These are phyloP conservation scores for Mycena capillaripes DNA, from an alignment of 768 basidiomycete genomes.

Conservation along the genomic window DNA sequence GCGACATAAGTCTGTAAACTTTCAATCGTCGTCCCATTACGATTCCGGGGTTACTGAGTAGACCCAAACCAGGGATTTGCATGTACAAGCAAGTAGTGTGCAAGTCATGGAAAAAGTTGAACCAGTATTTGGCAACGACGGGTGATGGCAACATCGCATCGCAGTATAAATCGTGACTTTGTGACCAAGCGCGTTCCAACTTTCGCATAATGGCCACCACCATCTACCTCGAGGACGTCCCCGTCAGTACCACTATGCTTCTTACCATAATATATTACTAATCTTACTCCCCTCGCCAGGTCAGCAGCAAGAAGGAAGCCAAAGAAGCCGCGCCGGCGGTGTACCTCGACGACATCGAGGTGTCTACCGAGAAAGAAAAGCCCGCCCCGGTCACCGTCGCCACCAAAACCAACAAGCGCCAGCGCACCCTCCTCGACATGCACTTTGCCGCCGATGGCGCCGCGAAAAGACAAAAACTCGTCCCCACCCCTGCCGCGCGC, in stretches of 20 bases:
- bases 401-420: conserved; percentile 59
- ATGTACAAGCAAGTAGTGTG: too few relatives aligned
- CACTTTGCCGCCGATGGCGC: conserved; percentile 52
- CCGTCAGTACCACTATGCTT: conserved; percentile 17
- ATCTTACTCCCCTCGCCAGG: neutral
- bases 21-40: too few relatives aligned
- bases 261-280: too few relatives aligned
- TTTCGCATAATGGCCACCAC: conserved; percentile 21
- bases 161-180: neutral
- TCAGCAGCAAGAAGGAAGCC: conserved; percentile 10
- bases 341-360: conserved; percentile 49
- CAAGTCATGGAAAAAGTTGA: too few relatives aligned
- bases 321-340: conserved; percentile 40
- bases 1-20: too few relatives aligned
- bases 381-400: conserved; percentile 24
- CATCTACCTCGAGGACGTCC: conserved; percentile 53
- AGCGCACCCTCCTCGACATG: conserved; percentile 79
- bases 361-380: conserved; percentile 21
- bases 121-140: neutral
- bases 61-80: too few relatives aligned
- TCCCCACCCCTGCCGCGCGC: neutral
- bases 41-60: too few relatives aligned
- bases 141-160: neutral
- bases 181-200: neutral
- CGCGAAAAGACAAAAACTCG: conserved; percentile 63